Evolutionary conservation across 1,284 basidiomycete genomes (phyloP), one percentile per base, ranked within the genome.

Genomic region (Tilletia caries): DNA sequence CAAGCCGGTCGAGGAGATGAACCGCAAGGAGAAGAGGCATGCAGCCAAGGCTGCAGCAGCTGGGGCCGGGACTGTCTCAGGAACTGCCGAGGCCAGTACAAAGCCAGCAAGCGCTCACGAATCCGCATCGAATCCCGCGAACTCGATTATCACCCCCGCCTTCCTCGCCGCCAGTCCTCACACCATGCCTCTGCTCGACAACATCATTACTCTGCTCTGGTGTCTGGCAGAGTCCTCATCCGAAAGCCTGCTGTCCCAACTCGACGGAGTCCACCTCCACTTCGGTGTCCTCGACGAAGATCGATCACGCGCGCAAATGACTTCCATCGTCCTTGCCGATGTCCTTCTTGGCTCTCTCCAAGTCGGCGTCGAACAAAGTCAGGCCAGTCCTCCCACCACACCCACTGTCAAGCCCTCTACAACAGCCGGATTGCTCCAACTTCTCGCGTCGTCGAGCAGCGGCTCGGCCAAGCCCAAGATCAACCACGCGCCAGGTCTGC

Each of bases 21-120:
- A 83, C 72, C 76, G 78, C 52, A 83, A 83, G 73, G 78, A 83
- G 66, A 78, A 74, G 67, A 68, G 81, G 15, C 79, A 79, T 52
- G 76, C 77, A 2, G 72, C 79, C 33, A 82, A 79, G 54, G 72
- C 69, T 6, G 67, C 69, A 1, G 67, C 66, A 4, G 73, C 71
- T 52, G 58, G 32, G 10, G 18, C 27, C 20, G 25, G n/a, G 25
- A 18, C 52, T 27, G 12, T 23, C 5, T 13, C 52, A 4, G 25
- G n/a, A 3, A 62, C 6, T 33, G 58, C 29, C 13, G 27, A 20
- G 58, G 12, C 29, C 18, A 29, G 6, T 3, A 29, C 27, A 18
- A 10, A 44, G 2, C 20, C 41, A 5, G 44, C 54, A 2, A 43
- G 23, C 25, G 34, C 41, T 1, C 18, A 37, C 20, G 23, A n/a